Evolutionary conservation across 805 yeast species (phyloP), one percentile per base, ranked within the genome.

Genomic region (Metschnikowia similis): DNA sequence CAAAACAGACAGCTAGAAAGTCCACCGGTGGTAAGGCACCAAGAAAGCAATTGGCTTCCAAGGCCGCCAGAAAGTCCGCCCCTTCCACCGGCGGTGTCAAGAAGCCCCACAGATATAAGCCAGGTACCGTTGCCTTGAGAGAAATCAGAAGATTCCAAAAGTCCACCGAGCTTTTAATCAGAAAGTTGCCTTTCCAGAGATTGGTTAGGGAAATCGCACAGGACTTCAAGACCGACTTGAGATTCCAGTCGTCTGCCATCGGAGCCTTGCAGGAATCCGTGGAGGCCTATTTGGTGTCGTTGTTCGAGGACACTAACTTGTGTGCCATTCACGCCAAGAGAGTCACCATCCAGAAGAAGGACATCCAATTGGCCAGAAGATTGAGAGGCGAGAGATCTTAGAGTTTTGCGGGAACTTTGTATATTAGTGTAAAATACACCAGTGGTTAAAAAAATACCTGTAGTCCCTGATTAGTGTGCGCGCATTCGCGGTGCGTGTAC

Each of bases 271-370:
- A 92, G 75, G 99, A 94, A 78, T 91, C 98, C 56, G 96, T 92
- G 56, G 99, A 92, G 81, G 97, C 97, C 66, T 94, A 90, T 82
- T 80, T 94, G 65, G 97, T 92, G 48, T 89, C 96, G 54, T 76
- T 92, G 66, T 94, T 92, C 63, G 98, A 92, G 80, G 98, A 94
- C 75, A 94, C 98, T 60, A 92, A 91, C 81, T 82, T 92, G 79
- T 94, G 97, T 79, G 97, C 98, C 59, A 89, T 90, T 62, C 99
- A 92, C 76, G 99, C 98, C 66, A 92, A 94, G 85, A 87, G 99
- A 79, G 98, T 92, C 63, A 92, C 99, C 59, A 89, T 92, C 68
- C 96, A 89, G 82, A 92, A 90, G 89, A 91, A 91, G 79, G 99
- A 92, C 75, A 89, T 92, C 72, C 96, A 91, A 71, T 82, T 92